Conservation (phyloP, 1,284 basidiomycete species). For the Trametes hirsuta region DNA sequence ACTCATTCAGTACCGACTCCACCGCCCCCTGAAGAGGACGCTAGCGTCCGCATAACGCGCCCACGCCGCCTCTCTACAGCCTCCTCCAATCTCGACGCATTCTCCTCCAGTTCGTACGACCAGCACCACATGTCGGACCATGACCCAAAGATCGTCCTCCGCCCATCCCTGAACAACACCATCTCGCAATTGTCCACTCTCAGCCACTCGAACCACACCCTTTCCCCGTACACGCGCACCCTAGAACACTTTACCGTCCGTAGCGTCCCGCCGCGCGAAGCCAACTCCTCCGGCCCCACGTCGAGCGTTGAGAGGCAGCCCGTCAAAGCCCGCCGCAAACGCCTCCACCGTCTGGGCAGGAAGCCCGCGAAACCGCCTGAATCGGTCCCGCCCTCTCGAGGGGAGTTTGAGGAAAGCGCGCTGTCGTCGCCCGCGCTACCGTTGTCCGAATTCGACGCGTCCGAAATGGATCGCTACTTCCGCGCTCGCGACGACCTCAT, state of each 20-base stretch:
- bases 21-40: constrained; percentile 32
- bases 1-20: constrained; percentile 39
- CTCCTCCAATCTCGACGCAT: constrained; percentile 43
- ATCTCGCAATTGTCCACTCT: constrained; percentile 85
- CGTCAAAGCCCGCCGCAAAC: constrained; percentile 77
- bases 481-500: constrained; percentile 50
- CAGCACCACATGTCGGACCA: constrained; percentile 38
- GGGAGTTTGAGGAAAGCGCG: constrained; percentile 15
- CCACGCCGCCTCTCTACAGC: constrained; percentile 36
- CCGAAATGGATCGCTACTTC: constrained; percentile 81
- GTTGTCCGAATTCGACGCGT: constrained; percentile 69
- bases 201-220: constrained; percentile 85
- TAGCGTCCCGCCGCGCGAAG: constrained; percentile 69
- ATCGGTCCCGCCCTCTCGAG: neutral
- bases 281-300: constrained; percentile 33
- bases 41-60: constrained; percentile 31
- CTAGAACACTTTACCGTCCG: constrained; percentile 90
- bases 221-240: constrained; percentile 88
- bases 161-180: constrained; percentile 69
- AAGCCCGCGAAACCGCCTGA: constrained; percentile 33
- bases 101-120: constrained; percentile 45
- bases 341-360: constrained; percentile 69
- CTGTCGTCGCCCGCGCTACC: constrained; percentile 38
- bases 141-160: constrained; percentile 69
- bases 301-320: constrained; percentile 48